phyloP scores from a whole-genome alignment of 192 early-diverging fungal species.

The Coemansia sp. region DNA sequence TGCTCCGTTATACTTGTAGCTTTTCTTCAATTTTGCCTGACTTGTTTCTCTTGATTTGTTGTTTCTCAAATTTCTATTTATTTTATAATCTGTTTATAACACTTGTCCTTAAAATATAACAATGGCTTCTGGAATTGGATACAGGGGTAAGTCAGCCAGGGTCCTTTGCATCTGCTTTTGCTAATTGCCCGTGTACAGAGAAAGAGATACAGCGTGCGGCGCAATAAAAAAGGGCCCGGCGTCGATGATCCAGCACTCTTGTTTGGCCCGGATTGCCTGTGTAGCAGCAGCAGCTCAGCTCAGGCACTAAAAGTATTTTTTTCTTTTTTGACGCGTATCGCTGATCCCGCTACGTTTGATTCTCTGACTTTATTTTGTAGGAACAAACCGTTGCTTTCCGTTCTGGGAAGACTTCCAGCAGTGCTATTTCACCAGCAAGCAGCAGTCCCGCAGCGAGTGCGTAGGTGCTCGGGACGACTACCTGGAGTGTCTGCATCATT shows the following conservation, averaged over 20 bases:
- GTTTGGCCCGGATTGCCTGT: no score
- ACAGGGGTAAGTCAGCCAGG: constrained; percentile 49
- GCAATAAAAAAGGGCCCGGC: no score
- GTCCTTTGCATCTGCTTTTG: no score
- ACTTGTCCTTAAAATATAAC: background rate
- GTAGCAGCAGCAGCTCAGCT: no score
- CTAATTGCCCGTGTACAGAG: no score
- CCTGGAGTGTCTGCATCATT: constrained; percentile 92
- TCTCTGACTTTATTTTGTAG: constrained; percentile 46
- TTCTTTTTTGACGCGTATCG: no score
- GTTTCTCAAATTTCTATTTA: background rate
- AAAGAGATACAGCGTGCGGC: no score
- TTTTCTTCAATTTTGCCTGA: constrained; percentile 3
- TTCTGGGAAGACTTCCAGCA: constrained; percentile 97
- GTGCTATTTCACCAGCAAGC: constrained; percentile 74
- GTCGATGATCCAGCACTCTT: no score
- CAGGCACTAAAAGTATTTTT: no score
- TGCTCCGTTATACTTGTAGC: no score
- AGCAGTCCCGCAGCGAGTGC: constrained; percentile 75
- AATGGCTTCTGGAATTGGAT: constrained; percentile 53
- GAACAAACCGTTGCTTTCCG: constrained; percentile 88
- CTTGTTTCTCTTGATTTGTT: constrained; percentile 2
- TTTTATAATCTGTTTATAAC: background rate
- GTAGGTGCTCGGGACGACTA: constrained; percentile 84
- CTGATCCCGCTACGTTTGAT: no score